Conservation (phyloP, 1,139 yeast genomes). For the Barnettozyma hawaiiensis region DNA sequence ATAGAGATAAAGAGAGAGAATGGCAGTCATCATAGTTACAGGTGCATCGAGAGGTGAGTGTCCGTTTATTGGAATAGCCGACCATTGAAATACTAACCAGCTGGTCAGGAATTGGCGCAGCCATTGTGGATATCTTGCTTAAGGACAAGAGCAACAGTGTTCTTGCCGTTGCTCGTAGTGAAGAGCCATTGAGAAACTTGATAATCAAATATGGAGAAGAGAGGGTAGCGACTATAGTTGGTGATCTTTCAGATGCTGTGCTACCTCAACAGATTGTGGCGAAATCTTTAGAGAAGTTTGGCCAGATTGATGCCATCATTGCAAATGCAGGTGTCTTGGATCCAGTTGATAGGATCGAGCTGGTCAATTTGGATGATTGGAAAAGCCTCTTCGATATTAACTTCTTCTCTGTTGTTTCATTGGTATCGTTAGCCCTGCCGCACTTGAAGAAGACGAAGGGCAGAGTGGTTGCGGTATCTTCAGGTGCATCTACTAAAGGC, state of each 20-base stretch:
- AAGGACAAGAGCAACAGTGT: conserved; percentile 43
- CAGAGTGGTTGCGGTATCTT: conserved; percentile 66
- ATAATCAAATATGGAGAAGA: conserved; percentile 40
- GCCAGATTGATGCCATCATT: conserved; percentile 58
- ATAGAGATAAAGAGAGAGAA: no score
- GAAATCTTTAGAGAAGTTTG: conserved; percentile 46
- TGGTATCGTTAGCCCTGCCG: conserved; percentile 56
- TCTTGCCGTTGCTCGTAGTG: conserved; percentile 70
- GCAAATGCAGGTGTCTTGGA: conserved; percentile 87
- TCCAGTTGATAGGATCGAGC: conserved; percentile 60
- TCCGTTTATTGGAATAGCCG: not conserved
- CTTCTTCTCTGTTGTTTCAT: conserved; percentile 66
- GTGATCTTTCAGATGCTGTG: conserved; percentile 54
- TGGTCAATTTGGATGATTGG: conserved; percentile 48
- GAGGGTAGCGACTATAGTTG: conserved; percentile 51
- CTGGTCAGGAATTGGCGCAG: conserved; percentile 74
- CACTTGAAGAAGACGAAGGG: conserved; percentile 54
- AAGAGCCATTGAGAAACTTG: conserved; percentile 40
- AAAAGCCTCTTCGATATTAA: conserved; percentile 65
- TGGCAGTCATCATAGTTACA: conserved; percentile 36
- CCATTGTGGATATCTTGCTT: conserved; percentile 55
- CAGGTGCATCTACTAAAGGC: conserved; percentile 69
- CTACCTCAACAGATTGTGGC: conserved; percentile 42
- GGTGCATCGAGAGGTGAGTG: conserved; percentile 45
- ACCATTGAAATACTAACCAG: conserved; percentile 1